Evolutionary conservation across 352 stramenopile species (phyloP).

Genomic region (Phytophthora fragariae): DNA sequence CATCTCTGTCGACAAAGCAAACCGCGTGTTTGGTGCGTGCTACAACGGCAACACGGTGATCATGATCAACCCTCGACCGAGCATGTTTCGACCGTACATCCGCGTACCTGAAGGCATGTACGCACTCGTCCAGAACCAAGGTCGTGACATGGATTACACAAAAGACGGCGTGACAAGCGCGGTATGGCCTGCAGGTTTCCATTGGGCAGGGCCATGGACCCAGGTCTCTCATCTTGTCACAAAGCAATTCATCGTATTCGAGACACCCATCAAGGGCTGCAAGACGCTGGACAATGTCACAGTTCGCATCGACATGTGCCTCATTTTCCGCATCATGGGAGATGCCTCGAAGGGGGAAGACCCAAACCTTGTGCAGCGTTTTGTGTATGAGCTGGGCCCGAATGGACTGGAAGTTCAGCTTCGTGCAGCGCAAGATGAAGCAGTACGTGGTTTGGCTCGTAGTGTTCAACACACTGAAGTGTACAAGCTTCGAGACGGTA

Average conservation of each 20-base stretch:
- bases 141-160: constrained; percentile 65
- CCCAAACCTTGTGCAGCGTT: constrained; percentile 75
- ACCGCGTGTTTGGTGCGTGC: constrained; percentile 67
- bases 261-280: constrained; percentile 85
- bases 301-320: constrained; percentile 83
- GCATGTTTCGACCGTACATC: constrained; percentile 73
- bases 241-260: constrained; percentile 86
- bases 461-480: constrained; percentile 86
- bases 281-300: constrained; percentile 90
- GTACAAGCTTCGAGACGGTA: constrained; percentile 73
- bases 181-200: constrained; percentile 79
- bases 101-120: constrained; percentile 88
- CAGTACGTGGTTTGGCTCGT: constrained; percentile 70
- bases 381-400: constrained; percentile 85
- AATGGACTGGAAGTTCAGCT: constrained; percentile 84
- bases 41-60: constrained; percentile 79
- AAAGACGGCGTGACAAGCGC: constrained; percentile 47
- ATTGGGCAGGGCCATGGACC: constrained; percentile 70
- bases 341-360: constrained; percentile 79
- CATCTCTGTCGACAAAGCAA: constrained; percentile 62
- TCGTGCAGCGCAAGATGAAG: constrained; percentile 75
- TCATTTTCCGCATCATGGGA: constrained; percentile 89
- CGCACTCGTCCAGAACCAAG: constrained; percentile 83
- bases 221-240: constrained; percentile 86
- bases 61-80: constrained; percentile 67